These are phyloP conservation scores for Sporothrix mexicana DNA, from an alignment of 2,329 filamentous ascomycete species.

Conservation along the genomic window DNA sequence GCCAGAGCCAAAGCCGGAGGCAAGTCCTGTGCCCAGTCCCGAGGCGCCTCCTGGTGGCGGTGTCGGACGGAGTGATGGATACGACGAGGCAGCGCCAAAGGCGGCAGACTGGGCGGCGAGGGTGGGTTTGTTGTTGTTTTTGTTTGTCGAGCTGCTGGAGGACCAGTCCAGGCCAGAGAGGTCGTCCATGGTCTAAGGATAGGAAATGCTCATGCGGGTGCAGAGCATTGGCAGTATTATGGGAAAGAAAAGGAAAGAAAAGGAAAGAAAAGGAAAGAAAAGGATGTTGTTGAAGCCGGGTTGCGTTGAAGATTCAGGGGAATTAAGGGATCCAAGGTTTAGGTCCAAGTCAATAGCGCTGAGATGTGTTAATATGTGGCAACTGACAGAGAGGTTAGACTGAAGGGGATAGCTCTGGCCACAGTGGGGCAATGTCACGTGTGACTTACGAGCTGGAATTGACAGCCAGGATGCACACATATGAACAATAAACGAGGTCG, in stretches of 20 bases:
- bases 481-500: neutral
- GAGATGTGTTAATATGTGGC: neutral
- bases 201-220: conserved; percentile 12
- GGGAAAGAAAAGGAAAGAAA: neutral
- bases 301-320: neutral
- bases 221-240: conserved; percentile 8
- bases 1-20: conserved; percentile 53
- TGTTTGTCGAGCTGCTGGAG: conserved; percentile 46
- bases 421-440: conserved; percentile 25
- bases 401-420: conserved; percentile 10
- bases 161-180: conserved; percentile 67
- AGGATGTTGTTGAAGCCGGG: neutral
- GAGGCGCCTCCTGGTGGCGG: conserved; percentile 52
- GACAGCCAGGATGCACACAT: neutral
- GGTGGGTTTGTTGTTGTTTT: conserved; percentile 33
- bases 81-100: conserved; percentile 52
- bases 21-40: neutral
- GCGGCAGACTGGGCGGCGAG: conserved; percentile 49
- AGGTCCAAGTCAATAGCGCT: neutral
- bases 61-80: conserved; percentile 59
- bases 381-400: neutral
- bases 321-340: neutral
- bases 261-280: neutral
- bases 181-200: conserved; percentile 60
- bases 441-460: neutral